Conservation (phyloP, 2,329 filamentous ascomycete species). For the Niveomyces coronatus region DNA sequence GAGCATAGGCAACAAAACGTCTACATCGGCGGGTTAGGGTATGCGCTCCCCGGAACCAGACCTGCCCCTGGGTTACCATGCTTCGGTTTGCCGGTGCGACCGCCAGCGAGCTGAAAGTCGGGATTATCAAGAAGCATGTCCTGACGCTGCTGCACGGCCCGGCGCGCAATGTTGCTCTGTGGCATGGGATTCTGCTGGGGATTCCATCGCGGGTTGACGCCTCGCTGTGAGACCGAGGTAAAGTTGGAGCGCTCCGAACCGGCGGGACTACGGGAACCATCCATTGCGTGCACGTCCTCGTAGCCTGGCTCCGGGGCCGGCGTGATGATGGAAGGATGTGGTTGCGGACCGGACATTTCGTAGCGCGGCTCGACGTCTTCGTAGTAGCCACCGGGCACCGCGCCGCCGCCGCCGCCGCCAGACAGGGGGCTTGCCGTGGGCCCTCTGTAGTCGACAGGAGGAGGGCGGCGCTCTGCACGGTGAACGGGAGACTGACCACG, state of each 20-base stretch:
- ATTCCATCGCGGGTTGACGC: constrained; percentile 81
- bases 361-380: constrained; percentile 92
- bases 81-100: constrained; percentile 19
- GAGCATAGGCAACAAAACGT: too few species aligned
- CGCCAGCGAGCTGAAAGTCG: constrained; percentile 65
- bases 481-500: constrained; percentile 35
- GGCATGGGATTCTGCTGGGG: constrained; percentile 35
- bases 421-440: constrained; percentile 26
- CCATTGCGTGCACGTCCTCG: constrained; percentile 49
- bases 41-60: constrained; percentile 44
- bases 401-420: constrained; percentile 20
- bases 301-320: constrained; percentile 35
- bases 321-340: constrained; percentile 13
- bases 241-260: constrained; percentile 76
- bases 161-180: constrained; percentile 29
- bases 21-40: constrained; percentile 29
- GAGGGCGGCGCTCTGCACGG: constrained; percentile 15
- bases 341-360: constrained; percentile 24
- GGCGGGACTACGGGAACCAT: constrained; percentile 57
- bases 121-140: constrained; percentile 76
- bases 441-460: constrained; percentile 26
- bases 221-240: constrained; percentile 81
- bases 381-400: constrained; percentile 53
- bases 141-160: constrained; percentile 45
- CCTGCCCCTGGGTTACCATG: constrained; percentile 22